These are phyloP conservation scores for Zelonia costaricensis DNA, from an alignment of 208 protist genomes.

Conservation along the genomic window DNA sequence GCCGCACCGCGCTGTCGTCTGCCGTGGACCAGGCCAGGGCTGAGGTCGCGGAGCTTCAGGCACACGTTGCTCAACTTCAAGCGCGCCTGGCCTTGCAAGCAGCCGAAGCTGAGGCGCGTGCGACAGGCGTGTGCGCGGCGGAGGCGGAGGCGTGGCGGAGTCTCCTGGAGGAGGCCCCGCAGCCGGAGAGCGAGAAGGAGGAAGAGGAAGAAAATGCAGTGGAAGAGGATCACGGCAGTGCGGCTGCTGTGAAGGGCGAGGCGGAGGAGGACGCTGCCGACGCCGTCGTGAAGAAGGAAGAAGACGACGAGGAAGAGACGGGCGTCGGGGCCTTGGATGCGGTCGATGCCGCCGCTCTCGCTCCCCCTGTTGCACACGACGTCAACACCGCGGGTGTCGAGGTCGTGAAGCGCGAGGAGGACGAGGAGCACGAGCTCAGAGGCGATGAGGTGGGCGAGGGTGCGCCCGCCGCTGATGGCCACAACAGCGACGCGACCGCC, in stretches of 20 bases:
- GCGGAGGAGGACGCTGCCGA: not conserved
- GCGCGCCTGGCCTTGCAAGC: not conserved
- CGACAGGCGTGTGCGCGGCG: not conserved
- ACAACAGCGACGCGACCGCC: not conserved
- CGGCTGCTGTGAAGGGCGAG: not conserved
- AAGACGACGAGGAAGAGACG: no score
- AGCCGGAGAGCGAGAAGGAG: constrained; percentile 4
- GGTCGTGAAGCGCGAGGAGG: no score
- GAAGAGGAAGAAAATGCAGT: constrained; percentile 11
- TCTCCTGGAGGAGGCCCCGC: constrained; percentile 1
- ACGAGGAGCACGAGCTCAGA: not conserved
- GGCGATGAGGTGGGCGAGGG: not conserved
- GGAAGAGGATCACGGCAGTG: not conserved
- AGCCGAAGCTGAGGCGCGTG: not conserved
- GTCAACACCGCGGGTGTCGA: no score
- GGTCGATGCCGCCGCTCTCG: not conserved
- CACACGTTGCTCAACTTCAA: constrained; percentile 11
- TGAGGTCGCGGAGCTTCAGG: constrained; percentile 6
- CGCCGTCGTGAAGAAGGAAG: no score
- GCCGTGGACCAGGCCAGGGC: not conserved
- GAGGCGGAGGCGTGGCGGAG: constrained; percentile 4
- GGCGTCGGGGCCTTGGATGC: no score
- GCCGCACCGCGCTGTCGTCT: not conserved
- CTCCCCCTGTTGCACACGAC: no score
- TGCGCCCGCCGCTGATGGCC: not conserved